Conservation (phyloP, 805 yeast genomes). For the Wickerhamiella australiensis region DNA sequence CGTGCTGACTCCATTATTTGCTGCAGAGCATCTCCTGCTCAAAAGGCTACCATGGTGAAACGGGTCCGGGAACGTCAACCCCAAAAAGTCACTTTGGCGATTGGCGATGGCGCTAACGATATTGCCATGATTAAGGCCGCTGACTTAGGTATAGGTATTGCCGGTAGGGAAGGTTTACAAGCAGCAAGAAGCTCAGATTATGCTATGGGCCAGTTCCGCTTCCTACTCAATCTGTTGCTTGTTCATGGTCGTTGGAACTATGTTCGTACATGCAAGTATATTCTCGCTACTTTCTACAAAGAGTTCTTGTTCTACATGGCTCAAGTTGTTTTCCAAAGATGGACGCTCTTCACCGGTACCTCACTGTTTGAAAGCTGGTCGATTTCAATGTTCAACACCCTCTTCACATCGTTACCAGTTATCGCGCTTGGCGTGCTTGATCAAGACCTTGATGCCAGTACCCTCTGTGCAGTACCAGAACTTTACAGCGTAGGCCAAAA, state of each 20-base stretch:
- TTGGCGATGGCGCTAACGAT: slow-evolving; percentile 99
- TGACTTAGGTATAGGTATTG: slow-evolving; percentile 93
- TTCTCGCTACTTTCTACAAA: slow-evolving; percentile 87
- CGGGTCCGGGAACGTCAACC: slow-evolving; percentile 62
- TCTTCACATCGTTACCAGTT: slow-evolving; percentile 88
- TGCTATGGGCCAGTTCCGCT: slow-evolving; percentile 89
- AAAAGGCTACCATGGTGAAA: slow-evolving; percentile 80
- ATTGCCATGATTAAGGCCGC: slow-evolving; percentile 99
- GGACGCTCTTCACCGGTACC: slow-evolving; percentile 82
- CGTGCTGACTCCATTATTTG: slow-evolving; percentile 83
- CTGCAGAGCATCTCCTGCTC: slow-evolving; percentile 95
- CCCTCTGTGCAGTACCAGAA: slow-evolving; percentile 85
- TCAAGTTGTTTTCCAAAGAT: slow-evolving; percentile 76
- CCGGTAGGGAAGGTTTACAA: slow-evolving; percentile 94
- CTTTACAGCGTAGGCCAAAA: slow-evolving; percentile 66
- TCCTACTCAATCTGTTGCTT: slow-evolving; percentile 61
- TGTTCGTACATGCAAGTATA: slow-evolving; percentile 80
- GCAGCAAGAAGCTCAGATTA: slow-evolving; percentile 94
- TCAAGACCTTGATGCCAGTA: slow-evolving; percentile 77
- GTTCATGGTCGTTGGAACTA: slow-evolving; percentile 97
- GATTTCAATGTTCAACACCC: slow-evolving; percentile 89
- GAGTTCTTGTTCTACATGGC: slow-evolving; percentile 82
- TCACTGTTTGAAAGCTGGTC: slow-evolving; percentile 95
- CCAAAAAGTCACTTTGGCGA: slow-evolving; percentile 73
- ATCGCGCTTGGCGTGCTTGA: slow-evolving; percentile 91